Evolutionary conservation across 495 filamentous ascomycete genomes (phyloP).

Genomic region (Letharia lupina): DNA sequence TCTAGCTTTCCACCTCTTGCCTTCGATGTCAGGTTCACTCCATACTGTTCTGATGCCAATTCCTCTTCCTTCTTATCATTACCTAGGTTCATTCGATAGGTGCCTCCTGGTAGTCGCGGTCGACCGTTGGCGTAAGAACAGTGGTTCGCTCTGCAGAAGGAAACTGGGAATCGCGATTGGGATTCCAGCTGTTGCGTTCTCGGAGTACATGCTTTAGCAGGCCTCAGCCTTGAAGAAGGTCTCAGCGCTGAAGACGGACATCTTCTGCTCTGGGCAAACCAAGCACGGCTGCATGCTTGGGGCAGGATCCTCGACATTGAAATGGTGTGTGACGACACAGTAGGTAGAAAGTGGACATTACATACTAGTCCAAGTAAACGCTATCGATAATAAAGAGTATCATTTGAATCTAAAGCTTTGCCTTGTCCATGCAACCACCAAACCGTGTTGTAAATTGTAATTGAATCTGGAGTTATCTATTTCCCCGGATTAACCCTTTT

Average conservation of each 20-base stretch:
- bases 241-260: background rate
- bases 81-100: slow-evolving; percentile 83
- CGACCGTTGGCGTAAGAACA: slow-evolving; percentile 68
- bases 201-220: background rate
- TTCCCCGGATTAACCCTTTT: too few relatives aligned
- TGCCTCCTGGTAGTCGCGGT: slow-evolving; percentile 82
- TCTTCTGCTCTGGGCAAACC: background rate
- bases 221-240: background rate
- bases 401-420: background rate
- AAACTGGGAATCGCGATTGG: slow-evolving; percentile 9
- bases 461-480: too few relatives aligned
- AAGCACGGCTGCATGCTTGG: background rate
- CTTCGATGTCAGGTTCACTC: slow-evolving; percentile 78
- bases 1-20: slow-evolving; percentile 88
- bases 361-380: background rate
- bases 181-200: background rate
- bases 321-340: background rate
- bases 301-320: slow-evolving; percentile 3
- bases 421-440: too few relatives aligned
- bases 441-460: too few relatives aligned
- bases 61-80: slow-evolving; percentile 59
- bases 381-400: background rate
- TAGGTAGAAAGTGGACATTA: background rate
- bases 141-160: slow-evolving; percentile 24
- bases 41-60: slow-evolving; percentile 79